Evolutionary conservation across 768 basidiomycete species (phyloP), one percentile per base, ranked within the genome.

Genomic region (Termitomyces sp.): DNA sequence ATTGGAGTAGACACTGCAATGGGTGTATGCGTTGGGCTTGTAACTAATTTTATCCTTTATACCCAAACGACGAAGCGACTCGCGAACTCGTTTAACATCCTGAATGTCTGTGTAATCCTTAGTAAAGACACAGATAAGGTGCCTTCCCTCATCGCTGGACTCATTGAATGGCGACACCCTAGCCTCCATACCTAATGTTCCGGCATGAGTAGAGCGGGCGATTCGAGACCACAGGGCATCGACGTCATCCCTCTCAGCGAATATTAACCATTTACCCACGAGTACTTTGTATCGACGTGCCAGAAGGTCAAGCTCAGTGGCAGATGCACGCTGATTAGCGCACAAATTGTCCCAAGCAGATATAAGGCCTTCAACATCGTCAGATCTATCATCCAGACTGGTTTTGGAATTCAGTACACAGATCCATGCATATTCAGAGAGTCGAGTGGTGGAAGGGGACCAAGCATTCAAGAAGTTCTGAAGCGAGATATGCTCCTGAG

Each of bases 1-100:
- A 0, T 18, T 12, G 4, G 38, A 16, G 9, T 28, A 40, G 70
- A 58, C 20, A 2, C 22, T 18, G 40, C 62, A 65, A 39, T 58
- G 7, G 16, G 62, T 65, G 52, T 64, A 70, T 11, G 61, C 58
- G 32, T 67, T 60, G 13, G 66, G 60, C 57, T 70, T 70, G 51
- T 66, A 66, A 15, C 60, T 52, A 45, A 69, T 67, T 39, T 48
- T 62, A 28, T 24, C 7, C 44, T 58, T 67, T 40, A 67, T 15
- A 3, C 67, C 66, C 48, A 68, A 57, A 42, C 61, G 54, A 35
- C 62, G 52, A 24, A 68, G 59, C 0, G 39, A 56, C 4, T 65
- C 60, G 33, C 67, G 63, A 9, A 68, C 63, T 33, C 39, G 54
- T 16, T 55, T 42, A 3, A 68, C 61, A 24, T 67, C 66, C 3